phyloP scores from a whole-genome alignment of 495 filamentous ascomycete genomes.

The Neurospora cerealis region DNA sequence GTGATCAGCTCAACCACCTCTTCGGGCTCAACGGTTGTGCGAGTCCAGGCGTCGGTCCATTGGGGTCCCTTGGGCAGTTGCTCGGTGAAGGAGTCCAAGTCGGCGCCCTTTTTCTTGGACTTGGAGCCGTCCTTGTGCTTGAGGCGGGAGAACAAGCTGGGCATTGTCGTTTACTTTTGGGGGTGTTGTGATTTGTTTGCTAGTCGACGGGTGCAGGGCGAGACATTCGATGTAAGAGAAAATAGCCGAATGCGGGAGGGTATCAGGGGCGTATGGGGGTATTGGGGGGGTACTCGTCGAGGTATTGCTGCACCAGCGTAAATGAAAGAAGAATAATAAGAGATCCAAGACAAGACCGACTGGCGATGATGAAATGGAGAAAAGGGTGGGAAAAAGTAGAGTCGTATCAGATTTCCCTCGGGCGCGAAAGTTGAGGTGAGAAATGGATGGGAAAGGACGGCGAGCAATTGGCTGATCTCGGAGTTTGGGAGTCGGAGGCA shows the following conservation, averaged over 20 bases:
- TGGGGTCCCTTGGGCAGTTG: slow-evolving; percentile 53
- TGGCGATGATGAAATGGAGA: not conserved
- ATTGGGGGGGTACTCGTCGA: not conserved
- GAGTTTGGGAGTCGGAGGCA: not conserved
- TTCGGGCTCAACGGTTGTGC: slow-evolving; percentile 76
- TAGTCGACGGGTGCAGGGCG: slow-evolving; percentile 8
- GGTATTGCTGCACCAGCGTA: not conserved
- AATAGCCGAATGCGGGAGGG: slow-evolving; percentile 1
- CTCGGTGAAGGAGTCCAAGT: slow-evolving; percentile 32
- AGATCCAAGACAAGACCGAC: not conserved
- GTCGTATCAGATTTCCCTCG: not conserved
- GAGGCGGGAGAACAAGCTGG: slow-evolving; percentile 64
- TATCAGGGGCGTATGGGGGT: not conserved
- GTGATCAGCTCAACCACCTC: slow-evolving; percentile 82
- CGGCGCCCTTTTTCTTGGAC: slow-evolving; percentile 47
- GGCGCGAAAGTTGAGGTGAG: not conserved
- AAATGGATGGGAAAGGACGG: not conserved
- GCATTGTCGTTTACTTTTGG: slow-evolving; percentile 30
- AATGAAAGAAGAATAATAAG: not conserved
- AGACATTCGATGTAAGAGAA: slow-evolving; percentile 9
- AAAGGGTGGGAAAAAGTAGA: not conserved
- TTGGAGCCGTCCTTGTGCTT: slow-evolving; percentile 57
- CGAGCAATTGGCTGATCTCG: not conserved
- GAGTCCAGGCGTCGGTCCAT: slow-evolving; percentile 85
- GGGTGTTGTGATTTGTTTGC: slow-evolving; percentile 4